phyloP scores from a whole-genome alignment of 2,329 filamentous ascomycete genomes.

The Trichocomaceae sp. region DNA sequence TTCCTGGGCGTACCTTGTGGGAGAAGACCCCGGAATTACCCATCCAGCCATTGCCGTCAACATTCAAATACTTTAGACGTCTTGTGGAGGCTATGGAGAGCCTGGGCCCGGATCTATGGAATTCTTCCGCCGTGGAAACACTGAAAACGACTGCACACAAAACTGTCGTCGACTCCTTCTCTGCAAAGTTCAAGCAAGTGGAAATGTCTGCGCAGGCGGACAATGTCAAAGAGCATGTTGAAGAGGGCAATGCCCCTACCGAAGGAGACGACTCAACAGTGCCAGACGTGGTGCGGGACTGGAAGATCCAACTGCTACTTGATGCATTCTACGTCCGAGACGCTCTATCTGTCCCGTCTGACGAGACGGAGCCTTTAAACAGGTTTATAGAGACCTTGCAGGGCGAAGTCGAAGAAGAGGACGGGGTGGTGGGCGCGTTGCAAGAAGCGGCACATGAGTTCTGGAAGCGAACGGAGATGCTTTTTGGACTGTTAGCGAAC shows the following conservation, averaged over 20 bases:
- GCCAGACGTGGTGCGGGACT: conserved; percentile 19
- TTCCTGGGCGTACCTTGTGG: conserved; percentile 66
- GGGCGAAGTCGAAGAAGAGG: conserved; percentile 45
- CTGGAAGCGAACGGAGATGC: conserved; percentile 71
- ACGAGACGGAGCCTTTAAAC: conserved; percentile 37
- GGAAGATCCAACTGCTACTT: conserved; percentile 34
- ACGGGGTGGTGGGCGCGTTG: conserved; percentile 48
- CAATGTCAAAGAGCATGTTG: conserved; percentile 6
- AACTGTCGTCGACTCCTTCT: conserved; percentile 37
- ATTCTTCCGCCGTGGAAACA: conserved; percentile 54
- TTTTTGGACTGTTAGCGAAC: conserved; percentile 67
- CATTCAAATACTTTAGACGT: conserved; percentile 64
- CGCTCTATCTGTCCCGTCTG: conserved; percentile 19
- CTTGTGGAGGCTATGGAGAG: conserved; percentile 62
- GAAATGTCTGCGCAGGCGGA: conserved; percentile 8
- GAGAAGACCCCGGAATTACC: conserved; percentile 70
- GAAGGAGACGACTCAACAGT: conserved; percentile 8
- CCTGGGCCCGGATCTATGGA: conserved; percentile 76
- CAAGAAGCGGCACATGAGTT: conserved; percentile 64
- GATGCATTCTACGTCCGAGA: conserved; percentile 29
- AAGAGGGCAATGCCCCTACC: background rate
- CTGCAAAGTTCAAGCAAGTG: conserved; percentile 20
- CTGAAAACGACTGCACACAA: conserved; percentile 55
- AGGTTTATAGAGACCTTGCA: conserved; percentile 41
- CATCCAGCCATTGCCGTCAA: conserved; percentile 66